These are phyloP conservation scores for Fusarium guadeloupense DNA, from an alignment of 2,329 filamentous ascomycete genomes.

Conservation along the genomic window DNA sequence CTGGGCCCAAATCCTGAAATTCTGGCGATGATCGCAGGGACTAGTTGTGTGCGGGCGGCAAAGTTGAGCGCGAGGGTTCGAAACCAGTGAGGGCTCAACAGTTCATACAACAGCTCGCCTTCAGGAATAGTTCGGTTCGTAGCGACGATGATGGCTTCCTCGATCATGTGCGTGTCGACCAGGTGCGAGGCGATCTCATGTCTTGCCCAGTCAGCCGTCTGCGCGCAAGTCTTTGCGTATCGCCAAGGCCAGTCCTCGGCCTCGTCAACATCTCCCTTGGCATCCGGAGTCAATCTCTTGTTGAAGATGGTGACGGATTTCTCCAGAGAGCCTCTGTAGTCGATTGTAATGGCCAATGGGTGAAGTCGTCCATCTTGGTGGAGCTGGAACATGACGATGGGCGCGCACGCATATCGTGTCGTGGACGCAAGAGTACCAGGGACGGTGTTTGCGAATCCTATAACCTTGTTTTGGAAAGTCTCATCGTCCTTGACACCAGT, in stretches of 20 bases:
- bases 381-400: constrained; percentile 24
- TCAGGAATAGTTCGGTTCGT: constrained; percentile 26
- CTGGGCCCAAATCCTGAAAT: constrained; percentile 14
- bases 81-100: constrained; percentile 31
- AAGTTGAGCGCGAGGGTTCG: constrained; percentile 24
- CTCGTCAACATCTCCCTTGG: constrained; percentile 3
- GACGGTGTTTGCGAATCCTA: too few species aligned
- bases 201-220: constrained; percentile 31
- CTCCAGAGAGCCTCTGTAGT: constrained; percentile 18
- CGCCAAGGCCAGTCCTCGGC: constrained; percentile 33
- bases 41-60: constrained; percentile 5
- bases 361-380: constrained; percentile 26
- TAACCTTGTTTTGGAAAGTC: constrained; percentile 3
- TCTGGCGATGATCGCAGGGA: constrained; percentile 15
- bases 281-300: constrained; percentile 13
- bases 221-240: constrained; percentile 31
- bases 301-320: constrained; percentile 30
- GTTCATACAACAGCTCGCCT: constrained; percentile 16
- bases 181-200: constrained; percentile 28
- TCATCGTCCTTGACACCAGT: constrained; percentile 14
- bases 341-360: constrained; percentile 25
- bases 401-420: constrained; percentile 26
- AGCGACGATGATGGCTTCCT: constrained; percentile 32
- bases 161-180: constrained; percentile 30
- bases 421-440: too few species aligned